phyloP scores from a whole-genome alignment of 495 filamentous ascomycete genomes.

The Penicillium lividum region DNA sequence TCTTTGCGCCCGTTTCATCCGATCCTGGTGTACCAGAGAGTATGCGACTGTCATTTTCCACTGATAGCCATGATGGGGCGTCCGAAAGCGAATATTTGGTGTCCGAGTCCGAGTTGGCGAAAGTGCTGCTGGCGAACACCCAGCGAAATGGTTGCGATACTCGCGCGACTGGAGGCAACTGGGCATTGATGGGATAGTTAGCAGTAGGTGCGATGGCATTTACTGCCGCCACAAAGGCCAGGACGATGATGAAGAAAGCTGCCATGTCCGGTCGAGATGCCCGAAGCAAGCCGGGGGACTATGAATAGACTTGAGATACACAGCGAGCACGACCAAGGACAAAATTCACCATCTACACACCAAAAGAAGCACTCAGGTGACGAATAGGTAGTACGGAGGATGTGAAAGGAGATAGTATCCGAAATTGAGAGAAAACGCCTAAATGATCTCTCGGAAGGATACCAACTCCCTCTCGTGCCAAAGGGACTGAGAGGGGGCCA shows the following conservation, averaged over 20 bases:
- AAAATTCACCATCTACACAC: slow-evolving; percentile 12
- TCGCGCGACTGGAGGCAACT: slow-evolving; percentile 74
- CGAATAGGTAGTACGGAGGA: slow-evolving; percentile 16
- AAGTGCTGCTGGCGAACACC: slow-evolving; percentile 67
- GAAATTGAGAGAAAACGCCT: slow-evolving; percentile 22
- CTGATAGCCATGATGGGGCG: slow-evolving; percentile 66
- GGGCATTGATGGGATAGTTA: slow-evolving; percentile 72
- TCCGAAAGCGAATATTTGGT: slow-evolving; percentile 64
- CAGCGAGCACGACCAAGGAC: slow-evolving; percentile 19
- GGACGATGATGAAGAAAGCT: slow-evolving; percentile 28
- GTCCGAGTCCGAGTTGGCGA: slow-evolving; percentile 51
- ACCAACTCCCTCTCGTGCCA: slow-evolving; percentile 30
- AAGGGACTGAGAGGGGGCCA: slow-evolving; percentile 40
- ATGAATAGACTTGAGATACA: slow-evolving; percentile 18
- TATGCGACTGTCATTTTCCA: slow-evolving; percentile 61
- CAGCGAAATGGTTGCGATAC: slow-evolving; percentile 64
- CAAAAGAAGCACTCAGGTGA: slow-evolving; percentile 9
- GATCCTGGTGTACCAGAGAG: slow-evolving; percentile 65
- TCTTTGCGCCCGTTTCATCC: slow-evolving; percentile 54
- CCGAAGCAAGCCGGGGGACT: slow-evolving; percentile 14
- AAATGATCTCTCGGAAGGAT: slow-evolving; percentile 25
- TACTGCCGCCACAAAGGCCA: slow-evolving; percentile 37
- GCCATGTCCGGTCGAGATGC: slow-evolving; percentile 32
- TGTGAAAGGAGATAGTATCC: slow-evolving; percentile 20
- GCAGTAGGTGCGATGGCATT: slow-evolving; percentile 47